Evolutionary conservation across 495 filamentous ascomycete species (phyloP).

Genomic region (Friedmanniomyces endolithicus): DNA sequence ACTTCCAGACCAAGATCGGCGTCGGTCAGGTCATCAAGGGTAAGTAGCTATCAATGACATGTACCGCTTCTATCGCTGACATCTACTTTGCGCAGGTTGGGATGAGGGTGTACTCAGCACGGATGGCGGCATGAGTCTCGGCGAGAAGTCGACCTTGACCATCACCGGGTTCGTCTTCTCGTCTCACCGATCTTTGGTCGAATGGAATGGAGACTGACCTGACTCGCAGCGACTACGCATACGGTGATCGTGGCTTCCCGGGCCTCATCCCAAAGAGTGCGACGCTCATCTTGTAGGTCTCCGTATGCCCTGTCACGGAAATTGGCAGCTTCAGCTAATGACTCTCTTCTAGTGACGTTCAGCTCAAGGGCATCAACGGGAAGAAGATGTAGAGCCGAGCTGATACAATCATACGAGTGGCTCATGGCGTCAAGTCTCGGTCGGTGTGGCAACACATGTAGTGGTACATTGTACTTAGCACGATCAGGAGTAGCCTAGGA

Average conservation of each 20-base stretch:
- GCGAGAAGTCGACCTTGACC: constrained; percentile 66
- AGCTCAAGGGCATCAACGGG: constrained; percentile 32
- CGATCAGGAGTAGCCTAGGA: too few species aligned
- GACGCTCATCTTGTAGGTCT: constrained; percentile 34
- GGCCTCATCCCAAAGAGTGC: constrained; percentile 32
- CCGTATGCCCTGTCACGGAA: background rate
- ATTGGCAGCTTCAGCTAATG: background rate
- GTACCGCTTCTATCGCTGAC: background rate
- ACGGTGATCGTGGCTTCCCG: constrained; percentile 47
- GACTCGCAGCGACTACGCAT: constrained; percentile 56
- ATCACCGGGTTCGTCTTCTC: constrained; percentile 54
- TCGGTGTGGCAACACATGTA: too few species aligned
- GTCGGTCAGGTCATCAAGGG: constrained; percentile 68
- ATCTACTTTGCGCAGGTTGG: constrained; percentile 47
- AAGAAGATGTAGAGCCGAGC: constrained; percentile 18
- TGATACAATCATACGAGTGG: background rate
- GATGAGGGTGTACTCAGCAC: constrained; percentile 58
- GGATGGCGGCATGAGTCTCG: constrained; percentile 53
- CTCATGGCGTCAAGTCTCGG: background rate
- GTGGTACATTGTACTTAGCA: too few species aligned
- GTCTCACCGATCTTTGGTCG: constrained; percentile 1
- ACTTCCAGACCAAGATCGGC: constrained; percentile 59
- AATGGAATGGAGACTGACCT: constrained; percentile 11
- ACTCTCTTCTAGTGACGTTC: constrained; percentile 26
- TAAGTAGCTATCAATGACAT: constrained; percentile 23